phyloP scores from a whole-genome alignment of 495 filamentous ascomycete species.

The Pyrenopolyporus hunteri region DNA sequence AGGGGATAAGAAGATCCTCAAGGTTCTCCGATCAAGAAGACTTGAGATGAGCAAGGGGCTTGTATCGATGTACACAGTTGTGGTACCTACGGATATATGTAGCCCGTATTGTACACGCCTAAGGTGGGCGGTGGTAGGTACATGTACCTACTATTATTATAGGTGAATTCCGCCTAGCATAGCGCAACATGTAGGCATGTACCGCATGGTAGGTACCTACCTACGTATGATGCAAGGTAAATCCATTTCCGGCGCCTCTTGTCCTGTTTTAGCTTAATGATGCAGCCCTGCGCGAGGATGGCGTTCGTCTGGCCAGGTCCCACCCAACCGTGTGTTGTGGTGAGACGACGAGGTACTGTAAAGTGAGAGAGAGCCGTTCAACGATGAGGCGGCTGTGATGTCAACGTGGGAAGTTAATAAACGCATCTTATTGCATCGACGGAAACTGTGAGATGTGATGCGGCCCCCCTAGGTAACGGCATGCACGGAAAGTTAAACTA shows the following conservation, averaged over 20 bases:
- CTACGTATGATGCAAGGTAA: no score
- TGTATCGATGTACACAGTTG: constrained; percentile 10
- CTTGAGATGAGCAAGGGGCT: constrained; percentile 7
- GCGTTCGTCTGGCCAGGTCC: neutral
- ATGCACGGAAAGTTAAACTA: no score
- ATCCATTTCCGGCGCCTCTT: neutral
- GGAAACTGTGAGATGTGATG: no score
- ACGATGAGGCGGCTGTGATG: constrained; percentile 16
- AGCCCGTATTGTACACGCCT: neutral
- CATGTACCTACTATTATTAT: no score
- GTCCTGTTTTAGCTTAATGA: constrained; percentile 10
- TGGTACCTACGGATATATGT: neutral
- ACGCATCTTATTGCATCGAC: no score
- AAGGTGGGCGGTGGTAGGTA: no score
- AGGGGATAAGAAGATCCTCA: constrained; percentile 28
- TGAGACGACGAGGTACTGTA: constrained; percentile 5
- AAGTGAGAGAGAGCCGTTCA: no score
- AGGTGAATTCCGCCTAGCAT: no score
- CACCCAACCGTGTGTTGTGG: neutral
- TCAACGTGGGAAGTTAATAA: constrained; percentile 5
- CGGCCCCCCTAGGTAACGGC: no score
- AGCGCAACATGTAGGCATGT: no score
- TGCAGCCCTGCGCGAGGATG: constrained; percentile 28
- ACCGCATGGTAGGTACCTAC: no score
- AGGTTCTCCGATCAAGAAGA: constrained; percentile 37